A percentile compares a stretch with the other conserved stretches of the same genome.
These are phyloP conservation scores for Gonapodya sp. DNA, from an alignment of 192 early-diverging fungal species.

Conservation along the genomic window DNA sequence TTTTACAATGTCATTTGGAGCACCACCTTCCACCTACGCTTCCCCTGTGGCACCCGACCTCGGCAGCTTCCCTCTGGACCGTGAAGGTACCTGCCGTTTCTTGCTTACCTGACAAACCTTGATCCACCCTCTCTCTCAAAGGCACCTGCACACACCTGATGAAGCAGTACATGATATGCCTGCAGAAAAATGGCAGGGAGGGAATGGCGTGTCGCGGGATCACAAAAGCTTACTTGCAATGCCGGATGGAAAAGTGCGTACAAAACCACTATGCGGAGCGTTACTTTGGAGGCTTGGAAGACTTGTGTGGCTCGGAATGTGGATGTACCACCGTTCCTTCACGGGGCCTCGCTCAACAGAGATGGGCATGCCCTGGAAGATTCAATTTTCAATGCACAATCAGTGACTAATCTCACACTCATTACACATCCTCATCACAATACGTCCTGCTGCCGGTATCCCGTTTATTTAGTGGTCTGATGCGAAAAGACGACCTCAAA, in stretches of 20 bases:
- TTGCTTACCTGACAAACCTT: neutral
- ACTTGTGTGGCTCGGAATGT: too few species aligned
- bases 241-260: slow-evolving; percentile 78
- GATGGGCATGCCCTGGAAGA: neutral
- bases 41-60: neutral
- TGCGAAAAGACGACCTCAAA: slow-evolving; percentile 54
- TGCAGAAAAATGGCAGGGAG: slow-evolving; percentile 60
- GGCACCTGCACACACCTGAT: slow-evolving; percentile 76
- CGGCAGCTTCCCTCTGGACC: slow-evolving; percentile 8
- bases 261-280: neutral
- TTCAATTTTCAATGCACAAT: neutral
- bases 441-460: too few species aligned
- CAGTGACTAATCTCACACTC: too few species aligned
- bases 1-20: neutral
- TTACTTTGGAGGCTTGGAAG: too few species aligned
- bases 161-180: slow-evolving; percentile 67
- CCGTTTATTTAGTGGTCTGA: slow-evolving; percentile 43
- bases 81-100: neutral
- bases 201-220: slow-evolving; percentile 59
- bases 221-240: slow-evolving; percentile 73
- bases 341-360: too few species aligned
- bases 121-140: slow-evolving; percentile 10
- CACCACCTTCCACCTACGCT: neutral
- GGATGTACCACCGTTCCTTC: too few species aligned
- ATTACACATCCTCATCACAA: too few species aligned